Conservation (phyloP, 1,139 yeast species). For the Debaryomycetaceae sp. region DNA sequence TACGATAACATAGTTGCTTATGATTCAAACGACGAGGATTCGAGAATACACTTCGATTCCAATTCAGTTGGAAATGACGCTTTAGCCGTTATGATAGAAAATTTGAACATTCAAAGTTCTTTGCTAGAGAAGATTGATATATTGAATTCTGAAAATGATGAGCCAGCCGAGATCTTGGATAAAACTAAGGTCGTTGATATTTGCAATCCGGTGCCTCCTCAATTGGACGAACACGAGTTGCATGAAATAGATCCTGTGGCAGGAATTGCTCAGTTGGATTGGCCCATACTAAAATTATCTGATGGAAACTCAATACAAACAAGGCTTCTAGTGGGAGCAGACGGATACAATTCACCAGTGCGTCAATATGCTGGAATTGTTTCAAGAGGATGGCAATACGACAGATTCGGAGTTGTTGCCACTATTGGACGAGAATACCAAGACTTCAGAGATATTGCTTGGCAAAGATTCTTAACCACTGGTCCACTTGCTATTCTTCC, state of each 20-base stretch:
- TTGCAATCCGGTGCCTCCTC: constrained; percentile 18
- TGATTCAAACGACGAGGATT: constrained; percentile 69
- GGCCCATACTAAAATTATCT: constrained; percentile 77
- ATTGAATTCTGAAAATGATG: constrained; percentile 26
- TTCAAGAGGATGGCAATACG: constrained; percentile 90
- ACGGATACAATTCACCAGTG: constrained; percentile 94
- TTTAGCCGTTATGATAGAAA: constrained; percentile 85
- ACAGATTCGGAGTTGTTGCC: constrained; percentile 88
- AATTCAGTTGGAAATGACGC: constrained; percentile 38
- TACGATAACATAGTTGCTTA: constrained; percentile 83
- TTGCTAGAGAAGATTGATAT: constrained; percentile 57
- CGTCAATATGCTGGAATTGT: constrained; percentile 76
- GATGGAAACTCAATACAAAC: constrained; percentile 65
- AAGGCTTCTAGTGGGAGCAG: constrained; percentile 86
- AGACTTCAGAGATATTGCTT: constrained; percentile 71
- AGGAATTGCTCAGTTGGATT: constrained; percentile 39
- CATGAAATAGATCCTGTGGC: constrained; percentile 14
- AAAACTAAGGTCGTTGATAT: constrained; percentile 63
- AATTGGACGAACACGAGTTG: constrained; percentile 14
- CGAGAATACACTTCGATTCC: constrained; percentile 70
- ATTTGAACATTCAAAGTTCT: constrained; percentile 75
- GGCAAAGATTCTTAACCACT: constrained; percentile 88
- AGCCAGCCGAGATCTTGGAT: constrained; percentile 51
- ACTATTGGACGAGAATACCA: constrained; percentile 73
- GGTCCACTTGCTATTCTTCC: constrained; percentile 96